A percentile compares a stretch with the other conserved stretches of the same genome.
phyloP scores from a whole-genome alignment of 352 stramenopile genomes.

The Phytophthora capsici region DNA sequence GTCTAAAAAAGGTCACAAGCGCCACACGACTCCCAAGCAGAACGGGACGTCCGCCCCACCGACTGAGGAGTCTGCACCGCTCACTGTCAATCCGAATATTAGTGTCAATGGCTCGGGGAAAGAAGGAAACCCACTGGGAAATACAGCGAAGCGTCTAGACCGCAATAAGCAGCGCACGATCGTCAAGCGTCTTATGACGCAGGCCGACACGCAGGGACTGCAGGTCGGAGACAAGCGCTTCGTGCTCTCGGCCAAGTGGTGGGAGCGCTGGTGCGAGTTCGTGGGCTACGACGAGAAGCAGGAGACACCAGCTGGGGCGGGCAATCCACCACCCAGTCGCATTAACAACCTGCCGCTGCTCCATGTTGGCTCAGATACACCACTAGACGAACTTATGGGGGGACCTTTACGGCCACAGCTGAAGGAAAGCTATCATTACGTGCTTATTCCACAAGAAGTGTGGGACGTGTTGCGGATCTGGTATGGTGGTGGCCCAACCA shows the following conservation, averaged over 20 bases:
- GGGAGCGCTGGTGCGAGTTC: constrained; percentile 80
- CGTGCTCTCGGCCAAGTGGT: constrained; percentile 83
- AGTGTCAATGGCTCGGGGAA: constrained; percentile 8
- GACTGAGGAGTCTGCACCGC: neutral
- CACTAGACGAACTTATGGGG: constrained; percentile 74
- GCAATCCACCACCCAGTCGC: constrained; percentile 47
- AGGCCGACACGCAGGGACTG: constrained; percentile 72
- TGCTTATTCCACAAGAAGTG: constrained; percentile 73
- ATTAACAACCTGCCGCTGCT: constrained; percentile 75
- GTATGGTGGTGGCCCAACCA: constrained; percentile 72
- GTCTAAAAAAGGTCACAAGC: constrained; percentile 58
- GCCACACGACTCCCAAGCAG: constrained; percentile 41
- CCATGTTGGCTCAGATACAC: constrained; percentile 48
- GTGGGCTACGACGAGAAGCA: constrained; percentile 62
- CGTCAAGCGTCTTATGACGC: constrained; percentile 60
- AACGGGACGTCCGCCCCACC: constrained; percentile 29
- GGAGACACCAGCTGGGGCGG: neutral
- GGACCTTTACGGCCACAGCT: constrained; percentile 66
- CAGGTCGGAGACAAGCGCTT: constrained; percentile 83
- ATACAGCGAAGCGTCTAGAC: constrained; percentile 30
- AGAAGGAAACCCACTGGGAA: constrained; percentile 11
- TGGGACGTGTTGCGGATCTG: constrained; percentile 77
- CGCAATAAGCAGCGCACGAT: constrained; percentile 57
- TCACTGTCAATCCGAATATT: neutral
- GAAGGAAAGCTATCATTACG: constrained; percentile 81